Conservation (phyloP, 306 rosid genomes). For the Carpinus fangiana region DNA sequence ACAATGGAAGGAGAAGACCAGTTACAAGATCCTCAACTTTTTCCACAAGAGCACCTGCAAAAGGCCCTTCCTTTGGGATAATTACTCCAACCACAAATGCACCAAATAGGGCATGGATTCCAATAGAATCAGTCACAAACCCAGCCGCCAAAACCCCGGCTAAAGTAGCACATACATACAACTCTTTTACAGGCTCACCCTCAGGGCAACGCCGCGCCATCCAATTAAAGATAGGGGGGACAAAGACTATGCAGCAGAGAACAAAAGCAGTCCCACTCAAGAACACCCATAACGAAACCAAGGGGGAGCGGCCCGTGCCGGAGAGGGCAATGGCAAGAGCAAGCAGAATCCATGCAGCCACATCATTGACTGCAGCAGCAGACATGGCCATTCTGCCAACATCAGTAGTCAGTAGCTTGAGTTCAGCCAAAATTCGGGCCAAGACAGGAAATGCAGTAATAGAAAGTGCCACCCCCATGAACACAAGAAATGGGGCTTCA, state of each 20-base stretch:
- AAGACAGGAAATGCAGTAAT: slow-evolving; percentile 89
- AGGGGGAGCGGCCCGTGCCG: slow-evolving; percentile 51
- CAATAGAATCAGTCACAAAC: slow-evolving; percentile 72
- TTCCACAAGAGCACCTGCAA: slow-evolving; percentile 75
- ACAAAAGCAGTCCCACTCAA: slow-evolving; percentile 63
- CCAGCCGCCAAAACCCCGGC: slow-evolving; percentile 77
- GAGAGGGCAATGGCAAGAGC: slow-evolving; percentile 85
- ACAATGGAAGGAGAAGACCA: slow-evolving; percentile 75
- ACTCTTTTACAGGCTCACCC: slow-evolving; percentile 72
- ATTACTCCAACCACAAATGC: slow-evolving; percentile 83
- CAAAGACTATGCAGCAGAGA: slow-evolving; percentile 32
- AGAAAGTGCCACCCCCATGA: slow-evolving; percentile 76
- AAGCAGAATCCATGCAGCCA: slow-evolving; percentile 95
- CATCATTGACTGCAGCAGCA: slow-evolving; percentile 90
- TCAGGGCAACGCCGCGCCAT: slow-evolving; percentile 58
- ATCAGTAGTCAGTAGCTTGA: slow-evolving; percentile 77
- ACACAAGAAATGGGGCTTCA: slow-evolving; percentile 56
- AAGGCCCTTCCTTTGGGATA: slow-evolving; percentile 75
- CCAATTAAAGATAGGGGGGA: slow-evolving; percentile 71
- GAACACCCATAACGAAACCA: slow-evolving; percentile 79
- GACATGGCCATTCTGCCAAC: slow-evolving; percentile 86
- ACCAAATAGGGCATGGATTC: slow-evolving; percentile 95
- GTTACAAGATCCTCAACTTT: slow-evolving; percentile 93
- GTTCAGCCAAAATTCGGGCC: slow-evolving; percentile 86
- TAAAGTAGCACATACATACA: slow-evolving; percentile 70